A percentile compares a stretch with the other conserved stretches of the same genome.
These are phyloP conservation scores for Leucoagaricus sp. DNA, from an alignment of 1,284 basidiomycete genomes.

Conservation along the genomic window DNA sequence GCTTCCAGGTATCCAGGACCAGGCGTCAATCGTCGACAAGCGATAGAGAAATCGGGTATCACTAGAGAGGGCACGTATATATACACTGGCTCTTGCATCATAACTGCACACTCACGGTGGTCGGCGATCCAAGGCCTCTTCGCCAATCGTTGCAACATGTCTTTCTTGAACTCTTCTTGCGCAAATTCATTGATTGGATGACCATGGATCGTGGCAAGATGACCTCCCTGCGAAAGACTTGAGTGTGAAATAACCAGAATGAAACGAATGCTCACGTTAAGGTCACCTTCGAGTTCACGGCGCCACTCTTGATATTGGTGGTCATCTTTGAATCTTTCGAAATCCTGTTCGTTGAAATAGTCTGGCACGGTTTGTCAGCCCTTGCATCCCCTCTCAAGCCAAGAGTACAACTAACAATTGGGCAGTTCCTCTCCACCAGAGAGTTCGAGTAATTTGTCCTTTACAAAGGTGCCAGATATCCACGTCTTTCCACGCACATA, in stretches of 20 bases:
- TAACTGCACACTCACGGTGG: conserved; percentile 37
- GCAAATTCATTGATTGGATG: conserved; percentile 43
- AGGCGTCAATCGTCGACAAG: conserved; percentile 61
- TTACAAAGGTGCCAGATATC: conserved; percentile 53
- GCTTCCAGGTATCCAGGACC: conserved; percentile 69
- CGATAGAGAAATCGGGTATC: conserved; percentile 58
- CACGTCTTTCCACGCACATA: conserved; percentile 66
- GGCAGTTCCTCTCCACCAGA: conserved; percentile 35
- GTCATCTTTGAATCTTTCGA: conserved; percentile 48
- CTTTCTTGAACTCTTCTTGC: conserved; percentile 40
- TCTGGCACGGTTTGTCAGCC: conserved; percentile 29
- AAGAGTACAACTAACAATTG: conserved; percentile 43
- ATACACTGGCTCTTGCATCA: background rate
- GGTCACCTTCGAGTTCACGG: conserved; percentile 47
- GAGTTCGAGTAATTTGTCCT: conserved; percentile 39
- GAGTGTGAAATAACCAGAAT: background rate
- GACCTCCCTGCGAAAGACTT: conserved; percentile 37
- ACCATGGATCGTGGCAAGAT: conserved; percentile 46
- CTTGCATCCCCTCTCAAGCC: background rate
- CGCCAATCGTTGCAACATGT: conserved; percentile 52
- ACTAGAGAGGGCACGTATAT: conserved; percentile 36
- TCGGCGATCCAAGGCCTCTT: conserved; percentile 64
- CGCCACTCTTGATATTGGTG: conserved; percentile 52
- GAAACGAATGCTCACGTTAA: conserved; percentile 53
- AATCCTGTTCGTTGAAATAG: conserved; percentile 55